Evolutionary conservation across 768 basidiomycete species (phyloP), one percentile per base, ranked within the genome.

Genomic region (Mrakia gelida): DNA sequence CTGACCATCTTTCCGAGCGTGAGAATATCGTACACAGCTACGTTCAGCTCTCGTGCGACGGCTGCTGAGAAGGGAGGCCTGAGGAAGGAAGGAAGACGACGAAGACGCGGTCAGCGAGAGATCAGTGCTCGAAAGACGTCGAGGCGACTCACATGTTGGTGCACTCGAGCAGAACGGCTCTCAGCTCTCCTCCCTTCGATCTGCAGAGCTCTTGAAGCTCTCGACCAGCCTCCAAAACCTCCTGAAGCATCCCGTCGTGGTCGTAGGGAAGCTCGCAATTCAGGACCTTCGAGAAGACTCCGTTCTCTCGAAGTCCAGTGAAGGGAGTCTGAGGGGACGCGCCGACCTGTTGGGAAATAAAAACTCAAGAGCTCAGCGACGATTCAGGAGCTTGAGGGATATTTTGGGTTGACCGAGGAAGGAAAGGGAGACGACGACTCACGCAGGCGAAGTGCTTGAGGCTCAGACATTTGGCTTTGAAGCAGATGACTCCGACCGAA

Each of bases 401-500:
- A 8, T 43, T 15, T 11, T 11, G 26, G 28, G 59, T 21, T 8
- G 72, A 38, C 30, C 26, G 18, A 30, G 30, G 49, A 4, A 34
- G 1, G 45, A 49, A 7, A 52, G 38, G 72, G 59, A 41, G 75
- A 8, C 73, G 75, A 8, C 73, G 77, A 75, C 81, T 78, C 54
- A 82, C 81, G 72, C 79, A 79, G 18, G 49, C 75, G 26, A 82
- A 79, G 62, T 82, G 81, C 61, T 81, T 80, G 32, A 68, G 61
- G 18, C 80, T 80, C 56, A 82, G 62, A 59, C 80, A 76, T 10
- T 49, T 67, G 30, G 74, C 79, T 30, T 80, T 79, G 75, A 80
- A 81, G 8, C 80, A 80, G 61, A 82, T 80, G 16, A 82, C 80
- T 10, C 81, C 81, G 71, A 82, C 80, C 15, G 80, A 73, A n/a